Evolutionary conservation across 2,329 filamentous ascomycete species (phyloP), one percentile per base, ranked within the genome.

Genomic region (Sporothrix mexicana): DNA sequence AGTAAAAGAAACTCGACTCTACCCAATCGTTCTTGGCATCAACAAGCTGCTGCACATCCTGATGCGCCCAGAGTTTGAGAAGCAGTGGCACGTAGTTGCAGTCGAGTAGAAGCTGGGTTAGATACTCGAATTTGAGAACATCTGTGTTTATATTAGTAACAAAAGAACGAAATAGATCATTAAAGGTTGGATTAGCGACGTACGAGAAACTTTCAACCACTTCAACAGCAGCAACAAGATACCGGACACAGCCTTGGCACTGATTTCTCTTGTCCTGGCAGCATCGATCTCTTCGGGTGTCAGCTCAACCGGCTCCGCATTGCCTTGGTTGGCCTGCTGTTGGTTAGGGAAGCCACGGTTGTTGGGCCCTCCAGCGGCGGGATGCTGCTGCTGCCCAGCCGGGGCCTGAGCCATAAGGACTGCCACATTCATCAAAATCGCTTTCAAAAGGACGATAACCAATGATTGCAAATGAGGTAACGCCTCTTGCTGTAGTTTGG

Each of bases 131-230:
- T 80, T 98, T 97, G 76, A 99, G 85, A 41, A 98, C 88, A 80
- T 99, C 94, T 97, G 66, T 5, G 25, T 4, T 61, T 64, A 6
- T 9, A 25, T 70, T 45, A 70, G 72, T 10, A 30, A 8, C 20
- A n/a, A 4, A 43, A n/a, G 3, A 36, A 15, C 23, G 41, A 51
- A 6, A 64, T 10, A 15, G 36, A 36, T 36, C 30, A 36, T 36
- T 17, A 53, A 66, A 55, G 49, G 53, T 10, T 25, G 41, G 64
- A 30, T 36, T 3, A 72, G 23, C 23, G 53, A 85, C 93, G 85
- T 85, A 97, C 94, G 96, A 73, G 94, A 98, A 71, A 97, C 85
- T 80, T 97, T 97, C 78, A 98, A 92, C 96, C 96, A 99, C 82
- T 98, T 99, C 74, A 98, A 80, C 61, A 98, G 82, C n/a, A 97